A percentile compares a stretch with the other conserved stretches of the same genome.
Evolutionary conservation across 2,329 filamentous ascomycete genomes (phyloP).

Genomic region (Coleophoma eucalyptorum): DNA sequence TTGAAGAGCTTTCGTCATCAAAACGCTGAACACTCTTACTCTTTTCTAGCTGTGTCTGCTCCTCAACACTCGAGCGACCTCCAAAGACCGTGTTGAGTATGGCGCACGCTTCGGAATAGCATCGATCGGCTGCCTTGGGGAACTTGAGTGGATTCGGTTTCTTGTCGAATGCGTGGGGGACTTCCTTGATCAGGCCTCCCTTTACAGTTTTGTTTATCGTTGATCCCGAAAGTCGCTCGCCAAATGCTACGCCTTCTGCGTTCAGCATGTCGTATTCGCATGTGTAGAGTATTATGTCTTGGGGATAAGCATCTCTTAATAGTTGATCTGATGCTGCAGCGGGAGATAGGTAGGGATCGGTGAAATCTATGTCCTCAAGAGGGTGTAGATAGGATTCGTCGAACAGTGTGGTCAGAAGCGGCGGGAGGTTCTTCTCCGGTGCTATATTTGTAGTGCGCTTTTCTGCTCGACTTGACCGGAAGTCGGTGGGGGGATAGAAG

Average conservation of each 20-base stretch:
- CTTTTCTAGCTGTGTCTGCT: conserved; percentile 19
- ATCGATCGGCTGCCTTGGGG: conserved; percentile 22
- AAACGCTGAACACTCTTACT: conserved; percentile 21
- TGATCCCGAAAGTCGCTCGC: conserved; percentile 45
- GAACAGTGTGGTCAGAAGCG: conserved; percentile 56
- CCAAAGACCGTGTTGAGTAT: conserved; percentile 24
- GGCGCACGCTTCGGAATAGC: conserved; percentile 26
- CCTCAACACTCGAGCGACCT: conserved; percentile 14
- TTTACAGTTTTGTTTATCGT: conserved; percentile 51
- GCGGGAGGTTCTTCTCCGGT: conserved; percentile 55
- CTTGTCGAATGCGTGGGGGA: conserved; percentile 65
- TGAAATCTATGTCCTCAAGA: conserved; percentile 33
- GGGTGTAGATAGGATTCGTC: conserved; percentile 59
- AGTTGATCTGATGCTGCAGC: conserved; percentile 49
- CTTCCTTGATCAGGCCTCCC: conserved; percentile 54
- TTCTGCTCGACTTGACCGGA: conserved; percentile 50
- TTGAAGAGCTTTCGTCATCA: conserved; percentile 3
- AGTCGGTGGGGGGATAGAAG: conserved; percentile 62
- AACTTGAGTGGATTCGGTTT: conserved; percentile 53
- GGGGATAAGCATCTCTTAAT: conserved; percentile 42
- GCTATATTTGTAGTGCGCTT: conserved; percentile 50
- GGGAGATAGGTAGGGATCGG: conserved; percentile 54
- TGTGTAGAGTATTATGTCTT: conserved; percentile 52
- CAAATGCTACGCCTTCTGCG: conserved; percentile 56
- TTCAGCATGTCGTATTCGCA: conserved; percentile 67